These are phyloP conservation scores for Luffa acutangula DNA, from an alignment of 306 rosid species.

Conservation along the genomic window DNA sequence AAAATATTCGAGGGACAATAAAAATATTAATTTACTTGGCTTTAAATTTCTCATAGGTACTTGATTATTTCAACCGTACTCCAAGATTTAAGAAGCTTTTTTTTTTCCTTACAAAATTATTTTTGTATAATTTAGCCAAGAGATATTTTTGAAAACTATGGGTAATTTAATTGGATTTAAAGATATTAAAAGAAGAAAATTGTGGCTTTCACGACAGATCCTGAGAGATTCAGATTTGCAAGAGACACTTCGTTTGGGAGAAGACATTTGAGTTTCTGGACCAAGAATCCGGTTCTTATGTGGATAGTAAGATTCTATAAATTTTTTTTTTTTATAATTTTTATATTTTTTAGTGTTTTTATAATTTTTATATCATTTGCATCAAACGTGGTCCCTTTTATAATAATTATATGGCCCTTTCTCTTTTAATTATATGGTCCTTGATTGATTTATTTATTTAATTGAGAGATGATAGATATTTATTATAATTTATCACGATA, in stretches of 20 bases:
- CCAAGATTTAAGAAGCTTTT: no score
- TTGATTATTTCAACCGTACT: no score
- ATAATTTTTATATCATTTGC: background rate
- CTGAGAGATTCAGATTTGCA: conserved; percentile 80
- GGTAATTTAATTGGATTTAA: background rate
- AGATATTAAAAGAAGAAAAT: background rate
- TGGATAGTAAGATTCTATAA: conserved; percentile 90
- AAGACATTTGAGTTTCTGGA: conserved; percentile 77
- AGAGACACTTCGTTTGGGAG: conserved; percentile 89
- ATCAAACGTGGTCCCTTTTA: background rate
- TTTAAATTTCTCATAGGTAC: no score
- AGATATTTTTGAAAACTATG: no score
- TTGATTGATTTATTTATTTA: background rate
- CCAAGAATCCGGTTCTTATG: conserved; percentile 46
- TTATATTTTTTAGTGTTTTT: background rate
- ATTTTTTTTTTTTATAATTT: no score
- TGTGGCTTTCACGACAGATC: conserved; percentile 29
- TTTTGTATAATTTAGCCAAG: no score
- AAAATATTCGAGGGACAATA: background rate
- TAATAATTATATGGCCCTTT: background rate
- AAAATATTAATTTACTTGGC: no score
- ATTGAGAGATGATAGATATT: background rate
- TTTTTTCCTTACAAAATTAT: no score
- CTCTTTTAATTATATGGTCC: background rate
- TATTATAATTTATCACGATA: background rate